Percentiles rank a stretch among this genome's conserved stretches.
Evolutionary conservation across 176 grass and related monocot species (phyloP).

Genomic region (Thinopyrum elongatum): DNA sequence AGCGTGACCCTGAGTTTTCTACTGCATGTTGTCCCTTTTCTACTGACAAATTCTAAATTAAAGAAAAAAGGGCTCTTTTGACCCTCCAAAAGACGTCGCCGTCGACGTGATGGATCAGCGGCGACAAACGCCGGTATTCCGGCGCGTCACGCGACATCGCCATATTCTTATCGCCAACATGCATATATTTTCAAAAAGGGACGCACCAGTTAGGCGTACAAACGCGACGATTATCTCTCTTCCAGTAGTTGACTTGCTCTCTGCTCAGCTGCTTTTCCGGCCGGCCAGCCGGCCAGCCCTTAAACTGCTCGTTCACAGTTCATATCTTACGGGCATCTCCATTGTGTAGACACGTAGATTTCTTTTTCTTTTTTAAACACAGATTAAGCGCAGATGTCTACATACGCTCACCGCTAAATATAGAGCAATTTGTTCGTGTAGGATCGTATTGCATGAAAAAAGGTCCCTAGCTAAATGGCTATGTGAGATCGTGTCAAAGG

Average conservation of each 20-base stretch:
- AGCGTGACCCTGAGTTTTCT: too few relatives aligned
- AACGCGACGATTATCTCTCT: not conserved
- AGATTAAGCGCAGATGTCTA: too few relatives aligned
- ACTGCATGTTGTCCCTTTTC: too few relatives aligned
- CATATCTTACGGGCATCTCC: not conserved
- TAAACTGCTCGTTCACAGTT: not conserved
- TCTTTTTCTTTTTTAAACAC: too few relatives aligned
- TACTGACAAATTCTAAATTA: too few relatives aligned
- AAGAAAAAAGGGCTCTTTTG: too few relatives aligned
- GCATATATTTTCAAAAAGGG: not conserved
- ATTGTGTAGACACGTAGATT: too few relatives aligned
- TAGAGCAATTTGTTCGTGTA: not conserved
- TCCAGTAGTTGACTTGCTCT: not conserved
- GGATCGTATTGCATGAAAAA: not conserved
- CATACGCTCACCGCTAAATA: too few relatives aligned
- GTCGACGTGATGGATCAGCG: constrained; percentile 10
- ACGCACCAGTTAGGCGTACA: not conserved
- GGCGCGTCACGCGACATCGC: constrained; percentile 14
- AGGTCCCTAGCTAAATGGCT: not conserved
- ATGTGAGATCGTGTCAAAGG: not conserved
- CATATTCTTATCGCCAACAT: not conserved
- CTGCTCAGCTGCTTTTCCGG: not conserved
- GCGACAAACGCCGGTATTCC: constrained; percentile 25
- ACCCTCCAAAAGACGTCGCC: not conserved
- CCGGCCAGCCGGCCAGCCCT: too few relatives aligned